Conservation (phyloP, 1,284 basidiomycete genomes). For the Ceratorhiza oryzae-sativae region DNA sequence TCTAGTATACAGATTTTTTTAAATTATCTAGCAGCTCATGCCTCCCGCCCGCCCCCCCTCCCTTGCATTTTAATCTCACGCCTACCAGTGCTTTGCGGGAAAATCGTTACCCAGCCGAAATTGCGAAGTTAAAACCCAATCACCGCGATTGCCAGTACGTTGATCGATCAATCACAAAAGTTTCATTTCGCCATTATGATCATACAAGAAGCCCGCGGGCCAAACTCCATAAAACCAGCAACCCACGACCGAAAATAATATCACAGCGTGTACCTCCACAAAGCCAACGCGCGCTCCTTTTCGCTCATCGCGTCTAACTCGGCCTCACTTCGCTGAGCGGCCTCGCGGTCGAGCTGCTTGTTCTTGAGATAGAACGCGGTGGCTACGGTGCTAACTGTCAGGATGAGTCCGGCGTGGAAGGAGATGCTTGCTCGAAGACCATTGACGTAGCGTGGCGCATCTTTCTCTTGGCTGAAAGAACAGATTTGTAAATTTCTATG, state of each 20-base stretch:
- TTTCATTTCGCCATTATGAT: not conserved
- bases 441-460: slow-evolving; percentile 35
- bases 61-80: no score
- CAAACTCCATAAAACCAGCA: not conserved
- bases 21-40: no score
- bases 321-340: not conserved
- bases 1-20: no score
- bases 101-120: no score
- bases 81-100: no score
- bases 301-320: slow-evolving; percentile 31
- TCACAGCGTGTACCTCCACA: slow-evolving; percentile 26
- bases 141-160: no score
- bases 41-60: no score
- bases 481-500: not conserved
- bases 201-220: not conserved
- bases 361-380: slow-evolving; percentile 16
- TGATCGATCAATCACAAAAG: no score
- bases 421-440: slow-evolving; percentile 36
- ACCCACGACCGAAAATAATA: not conserved
- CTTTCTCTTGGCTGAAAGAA: slow-evolving; percentile 29
- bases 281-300: slow-evolving; percentile 34
- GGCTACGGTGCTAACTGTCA: slow-evolving; percentile 23
- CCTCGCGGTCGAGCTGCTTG: slow-evolving; percentile 32
- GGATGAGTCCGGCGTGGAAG: slow-evolving; percentile 35
- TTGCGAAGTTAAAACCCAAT: no score